These are phyloP conservation scores for Rhodamnia rubescens DNA, from an alignment of 345 rosid genomes.

Conservation along the genomic window DNA sequence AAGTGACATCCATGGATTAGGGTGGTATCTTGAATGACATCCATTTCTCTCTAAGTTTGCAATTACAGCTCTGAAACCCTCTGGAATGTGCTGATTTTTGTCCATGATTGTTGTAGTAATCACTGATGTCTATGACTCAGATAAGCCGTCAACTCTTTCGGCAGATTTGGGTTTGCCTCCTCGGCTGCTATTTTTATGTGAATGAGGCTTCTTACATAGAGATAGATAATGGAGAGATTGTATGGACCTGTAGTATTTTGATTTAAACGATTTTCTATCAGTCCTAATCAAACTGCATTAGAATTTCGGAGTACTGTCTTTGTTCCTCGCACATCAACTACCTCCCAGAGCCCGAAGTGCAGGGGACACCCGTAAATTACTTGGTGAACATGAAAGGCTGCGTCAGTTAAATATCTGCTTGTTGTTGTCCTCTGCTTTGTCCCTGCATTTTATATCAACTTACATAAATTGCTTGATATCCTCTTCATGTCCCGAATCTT, in stretches of 20 bases:
- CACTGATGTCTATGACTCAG: accelerated
- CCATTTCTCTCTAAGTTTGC: neutral
- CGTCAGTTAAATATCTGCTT: neutral
- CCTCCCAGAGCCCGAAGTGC: neutral
- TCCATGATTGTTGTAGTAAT: neutral
- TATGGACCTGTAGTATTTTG: neutral
- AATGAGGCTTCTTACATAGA: neutral
- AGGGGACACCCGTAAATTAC: neutral
- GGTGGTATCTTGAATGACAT: neutral
- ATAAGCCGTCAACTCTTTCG: neutral
- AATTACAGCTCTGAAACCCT: neutral
- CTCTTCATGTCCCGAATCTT: neutral
- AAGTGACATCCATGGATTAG: accelerated
- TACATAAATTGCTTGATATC: neutral
- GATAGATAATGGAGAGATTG: neutral
- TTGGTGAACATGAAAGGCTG: neutral
- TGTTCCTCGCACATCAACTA: neutral
- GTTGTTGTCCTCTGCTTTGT: neutral
- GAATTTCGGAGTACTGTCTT: neutral
- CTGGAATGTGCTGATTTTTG: neutral
- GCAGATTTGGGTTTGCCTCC: neutral
- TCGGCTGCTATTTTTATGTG: neutral
- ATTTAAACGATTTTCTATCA: neutral
- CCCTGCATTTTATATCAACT: neutral
- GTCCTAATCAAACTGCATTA: neutral